phyloP scores from a whole-genome alignment of 768 basidiomycete genomes.

The Kwoniella europaea region DNA sequence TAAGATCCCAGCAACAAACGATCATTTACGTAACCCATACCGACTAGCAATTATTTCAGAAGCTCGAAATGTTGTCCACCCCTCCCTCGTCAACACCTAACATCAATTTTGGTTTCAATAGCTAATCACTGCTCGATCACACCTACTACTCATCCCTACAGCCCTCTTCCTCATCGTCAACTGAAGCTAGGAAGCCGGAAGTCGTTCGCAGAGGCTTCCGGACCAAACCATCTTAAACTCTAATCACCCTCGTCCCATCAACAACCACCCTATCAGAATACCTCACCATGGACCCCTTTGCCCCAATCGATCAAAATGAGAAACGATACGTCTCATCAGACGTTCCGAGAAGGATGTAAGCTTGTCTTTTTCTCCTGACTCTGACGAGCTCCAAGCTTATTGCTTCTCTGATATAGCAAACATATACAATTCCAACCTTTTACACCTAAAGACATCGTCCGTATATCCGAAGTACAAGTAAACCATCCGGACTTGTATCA shows the following conservation, averaged over 20 bases:
- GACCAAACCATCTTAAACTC: constrained; percentile 5
- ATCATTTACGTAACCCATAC: not conserved
- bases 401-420: constrained; percentile 70
- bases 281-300: constrained; percentile 32
- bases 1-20: not conserved
- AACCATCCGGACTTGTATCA: constrained; percentile 91
- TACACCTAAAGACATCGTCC: constrained; percentile 92
- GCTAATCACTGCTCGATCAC: too few species aligned
- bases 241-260: not conserved
- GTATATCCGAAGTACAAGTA: constrained; percentile 93
- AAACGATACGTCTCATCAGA: constrained; percentile 58
- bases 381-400: too few species aligned
- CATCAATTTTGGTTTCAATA: not conserved
- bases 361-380: too few species aligned
- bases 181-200: constrained; percentile 16
- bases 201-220: constrained; percentile 33
- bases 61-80: not conserved
- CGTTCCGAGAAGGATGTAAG: constrained; percentile 58
- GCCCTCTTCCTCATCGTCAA: not conserved
- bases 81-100: not conserved
- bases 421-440: constrained; percentile 93
- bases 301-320: constrained; percentile 45
- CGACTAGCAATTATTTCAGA: constrained; percentile 2
- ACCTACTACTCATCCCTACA: not conserved
- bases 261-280: not conserved